Evolutionary conservation across 169 alveolate species (phyloP), one percentile per base, ranked within the genome.

Genomic region (Prorocentrum cordatum): DNA sequence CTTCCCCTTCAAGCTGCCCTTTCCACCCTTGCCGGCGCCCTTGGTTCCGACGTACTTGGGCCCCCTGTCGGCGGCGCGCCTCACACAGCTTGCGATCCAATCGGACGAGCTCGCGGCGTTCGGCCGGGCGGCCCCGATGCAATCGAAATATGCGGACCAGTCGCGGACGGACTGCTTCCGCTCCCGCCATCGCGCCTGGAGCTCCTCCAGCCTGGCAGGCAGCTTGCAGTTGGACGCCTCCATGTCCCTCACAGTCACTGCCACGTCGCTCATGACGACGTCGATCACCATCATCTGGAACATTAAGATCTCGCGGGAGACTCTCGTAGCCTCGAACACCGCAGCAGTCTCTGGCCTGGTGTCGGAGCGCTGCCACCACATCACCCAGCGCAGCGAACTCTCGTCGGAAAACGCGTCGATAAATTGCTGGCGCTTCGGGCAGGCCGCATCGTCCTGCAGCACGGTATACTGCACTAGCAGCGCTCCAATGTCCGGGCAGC

Each of bases 321-420:
- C 86, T 59, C 39, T 38, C 18, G 86, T 75, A 38, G 86, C 86
- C 72, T 50, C 45, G 26, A 75, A 75, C 72, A 75, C 86, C 9
- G 86, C 38, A 2, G 36, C 68, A 18, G 64, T 71, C 24, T 75
- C 50, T 6, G 86, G 72, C 24, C 12, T 29, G 26, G 86, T 75
- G 59, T 45, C 67, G 24, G 86, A 75, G 26, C 86, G 86, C 61
- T 75, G 86, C 86, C 86, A 75, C 86, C 86, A 75, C 86, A 75
- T 75, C 38, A 75, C 86, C 86, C 71, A 58, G 29, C 86, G 86
- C 27, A 75, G 59, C n/a, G 86, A 75, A 38, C 54, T 75, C 72
- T 75, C 86, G n/a, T 75, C 86, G 4, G 36, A 70, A 35, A 50
- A 75, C 38, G 66, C 38, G 29, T 32, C n/a, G 47, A 75, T 20